These are phyloP conservation scores for Pyrenula massariospora DNA, from an alignment of 495 filamentous ascomycete genomes.

Conservation along the genomic window DNA sequence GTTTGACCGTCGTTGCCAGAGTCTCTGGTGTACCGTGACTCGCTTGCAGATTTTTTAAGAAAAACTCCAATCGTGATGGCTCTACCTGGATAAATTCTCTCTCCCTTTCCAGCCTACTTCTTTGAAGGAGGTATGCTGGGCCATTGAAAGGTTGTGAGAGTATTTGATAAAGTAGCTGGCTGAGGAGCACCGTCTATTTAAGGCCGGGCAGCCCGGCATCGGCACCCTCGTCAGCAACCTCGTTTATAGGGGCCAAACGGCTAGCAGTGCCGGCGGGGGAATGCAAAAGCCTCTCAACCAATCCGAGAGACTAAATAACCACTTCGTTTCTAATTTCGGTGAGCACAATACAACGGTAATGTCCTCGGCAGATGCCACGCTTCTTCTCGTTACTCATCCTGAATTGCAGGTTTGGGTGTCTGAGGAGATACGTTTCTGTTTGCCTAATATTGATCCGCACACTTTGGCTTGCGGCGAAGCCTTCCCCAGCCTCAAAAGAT, in stretches of 20 bases:
- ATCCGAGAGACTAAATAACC: constrained; percentile 33
- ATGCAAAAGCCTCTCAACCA: constrained; percentile 10
- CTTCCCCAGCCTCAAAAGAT: constrained; percentile 23
- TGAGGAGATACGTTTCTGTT: constrained; percentile 19
- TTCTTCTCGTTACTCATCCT: constrained; percentile 27
- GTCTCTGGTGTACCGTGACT: not conserved
- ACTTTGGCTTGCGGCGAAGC: constrained; percentile 24
- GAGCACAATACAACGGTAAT: constrained; percentile 39
- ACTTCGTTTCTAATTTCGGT: constrained; percentile 38
- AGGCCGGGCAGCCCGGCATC: constrained; percentile 2
- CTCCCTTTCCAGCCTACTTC: not conserved
- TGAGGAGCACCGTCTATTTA: constrained; percentile 9
- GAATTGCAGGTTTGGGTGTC: constrained; percentile 29
- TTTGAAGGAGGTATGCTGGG: not conserved
- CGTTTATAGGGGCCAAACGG: constrained; percentile 4
- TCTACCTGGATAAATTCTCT: not conserved
- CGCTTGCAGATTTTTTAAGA: not conserved
- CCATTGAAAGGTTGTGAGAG: constrained; percentile 12
- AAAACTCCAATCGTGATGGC: not conserved
- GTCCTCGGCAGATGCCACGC: constrained; percentile 24
- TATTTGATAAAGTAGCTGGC: constrained; percentile 3
- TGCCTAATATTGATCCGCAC: constrained; percentile 10
- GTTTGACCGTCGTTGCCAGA: not conserved
- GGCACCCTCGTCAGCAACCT: not conserved
- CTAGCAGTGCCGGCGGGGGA: not conserved